Conservation (phyloP, 2,329 filamentous ascomycete species). For the Paracoccidioides lutzii region DNA sequence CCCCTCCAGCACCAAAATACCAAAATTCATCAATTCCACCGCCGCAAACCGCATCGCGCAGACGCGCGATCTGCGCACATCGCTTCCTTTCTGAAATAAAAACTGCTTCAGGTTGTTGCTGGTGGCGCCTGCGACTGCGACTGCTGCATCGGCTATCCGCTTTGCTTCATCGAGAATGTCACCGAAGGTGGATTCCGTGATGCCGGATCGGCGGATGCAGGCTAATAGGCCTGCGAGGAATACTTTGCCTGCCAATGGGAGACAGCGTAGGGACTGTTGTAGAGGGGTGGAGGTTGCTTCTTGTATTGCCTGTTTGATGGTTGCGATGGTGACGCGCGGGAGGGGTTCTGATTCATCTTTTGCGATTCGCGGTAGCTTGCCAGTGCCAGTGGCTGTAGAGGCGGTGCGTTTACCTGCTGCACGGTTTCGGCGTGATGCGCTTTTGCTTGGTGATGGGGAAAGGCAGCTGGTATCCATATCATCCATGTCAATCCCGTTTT, state of each 20-base stretch:
- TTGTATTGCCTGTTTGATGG: slow-evolving; percentile 85
- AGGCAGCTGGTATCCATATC: slow-evolving; percentile 19
- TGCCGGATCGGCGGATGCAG: slow-evolving; percentile 65
- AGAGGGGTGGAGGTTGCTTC: slow-evolving; percentile 88
- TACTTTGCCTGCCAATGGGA: slow-evolving; percentile 72
- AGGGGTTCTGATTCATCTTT: slow-evolving; percentile 18
- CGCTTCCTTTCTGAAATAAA: slow-evolving; percentile 34
- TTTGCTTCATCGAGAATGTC: slow-evolving; percentile 82
- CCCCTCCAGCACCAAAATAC: slow-evolving; percentile 68
- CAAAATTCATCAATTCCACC: slow-evolving; percentile 72
- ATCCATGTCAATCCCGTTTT: slow-evolving; percentile 7
- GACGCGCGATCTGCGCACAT: slow-evolving; percentile 28
- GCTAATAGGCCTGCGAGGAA: slow-evolving; percentile 72
- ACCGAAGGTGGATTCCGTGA: slow-evolving; percentile 75
- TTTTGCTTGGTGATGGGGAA: slow-evolving; percentile 36
- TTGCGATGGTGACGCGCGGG: slow-evolving; percentile 73
- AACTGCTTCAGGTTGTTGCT: slow-evolving; percentile 47
- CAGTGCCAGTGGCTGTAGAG: slow-evolving; percentile 12
- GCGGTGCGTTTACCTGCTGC: not conserved
- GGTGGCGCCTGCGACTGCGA: slow-evolving; percentile 38
- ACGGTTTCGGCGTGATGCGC: slow-evolving; percentile 9
- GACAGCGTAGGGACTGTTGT: slow-evolving; percentile 71
- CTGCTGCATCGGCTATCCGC: slow-evolving; percentile 42
- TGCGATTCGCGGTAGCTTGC: slow-evolving; percentile 8
- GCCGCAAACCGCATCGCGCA: slow-evolving; percentile 58